Base-by-base conservation (phyloP, 1,139 yeast genomes). In the Lodderomyces margitis region DNA sequence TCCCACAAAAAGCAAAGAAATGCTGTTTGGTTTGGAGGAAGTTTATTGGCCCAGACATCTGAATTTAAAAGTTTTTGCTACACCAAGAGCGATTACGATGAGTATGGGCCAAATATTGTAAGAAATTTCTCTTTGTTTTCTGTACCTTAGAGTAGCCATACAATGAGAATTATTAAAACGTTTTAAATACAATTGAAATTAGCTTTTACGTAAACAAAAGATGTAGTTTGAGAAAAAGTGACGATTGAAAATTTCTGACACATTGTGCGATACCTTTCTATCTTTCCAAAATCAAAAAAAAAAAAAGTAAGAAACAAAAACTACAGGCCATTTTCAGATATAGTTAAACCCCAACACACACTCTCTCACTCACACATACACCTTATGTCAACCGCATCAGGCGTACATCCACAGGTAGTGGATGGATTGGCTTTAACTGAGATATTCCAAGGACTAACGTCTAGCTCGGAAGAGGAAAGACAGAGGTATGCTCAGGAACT, bases 1-100 rank as follows among this genome's bases (percentile, higher is more conserved):
- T 82, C 95, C 20, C 99, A 94, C 70, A 89, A 92, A 73, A 87
- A 94, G 68, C 99, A 94, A 71, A 80, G 96, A 61, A 88, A 92
- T 58, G 99, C 99, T 7, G 99, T 94, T 45, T 94, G 98, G 98
- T 94, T 91, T 62, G 99, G 99, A 54, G 99, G 98, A 50, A 87
- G 96, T 16, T 73, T 94, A 54, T 77, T 94, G 60, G 98, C 99
- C 1, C 98, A 91, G 68, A 94, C 99, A 15, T 82, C 96, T 12
- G 98, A 92, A 66, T 92, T 92, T 70, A 88, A 86, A 68, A 83
- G 95, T 62, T 89, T 89, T 68, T 92, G 98, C 63, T 94, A 91
- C 72, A 91, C 98, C 38, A 94, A 92, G 72, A 84, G 85, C 61
- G 98, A 92, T 61, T 94, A 94, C 65, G 98, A 92, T 58, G 99